Conservation (phyloP, 768 basidiomycete species). For the Exsudoporus frostii region DNA sequence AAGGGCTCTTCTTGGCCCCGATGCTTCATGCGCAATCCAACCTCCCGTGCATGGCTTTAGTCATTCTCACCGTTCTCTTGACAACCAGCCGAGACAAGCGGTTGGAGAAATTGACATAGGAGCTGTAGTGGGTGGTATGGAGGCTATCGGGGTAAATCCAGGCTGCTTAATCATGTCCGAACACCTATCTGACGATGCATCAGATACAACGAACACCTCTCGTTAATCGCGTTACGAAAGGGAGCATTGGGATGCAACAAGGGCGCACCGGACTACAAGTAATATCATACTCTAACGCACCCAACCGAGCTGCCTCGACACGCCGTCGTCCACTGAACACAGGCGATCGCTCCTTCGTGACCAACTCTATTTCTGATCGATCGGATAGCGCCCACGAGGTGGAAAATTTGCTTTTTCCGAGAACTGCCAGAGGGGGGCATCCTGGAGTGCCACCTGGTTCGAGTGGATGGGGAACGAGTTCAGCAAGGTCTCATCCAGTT, state of each 20-base stretch:
- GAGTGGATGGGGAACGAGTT: conserved; percentile 37
- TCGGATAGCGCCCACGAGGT: conserved; percentile 72
- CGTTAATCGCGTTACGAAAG: conserved; percentile 43
- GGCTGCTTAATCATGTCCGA: not conserved
- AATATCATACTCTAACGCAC: conserved; percentile 19
- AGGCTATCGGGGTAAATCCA: conserved; percentile 51
- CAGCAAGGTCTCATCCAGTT: conserved; percentile 21
- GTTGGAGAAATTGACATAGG: conserved; percentile 42
- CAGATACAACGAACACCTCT: conserved; percentile 74
- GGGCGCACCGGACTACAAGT: conserved; percentile 31
- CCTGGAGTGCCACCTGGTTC: conserved; percentile 21
- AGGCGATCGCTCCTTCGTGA: conserved; percentile 42
- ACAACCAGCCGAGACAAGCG: conserved; percentile 17
- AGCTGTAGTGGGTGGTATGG: conserved; percentile 62
- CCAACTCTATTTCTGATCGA: conserved; percentile 49
- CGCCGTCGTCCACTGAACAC: conserved; percentile 44
- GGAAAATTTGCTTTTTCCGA: conserved; percentile 55
- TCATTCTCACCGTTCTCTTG: conserved; percentile 16
- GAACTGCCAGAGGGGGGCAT: conserved; percentile 17
- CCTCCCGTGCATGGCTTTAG: conserved; percentile 18
- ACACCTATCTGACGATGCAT: conserved; percentile 3
- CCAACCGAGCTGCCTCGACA: conserved; percentile 21
- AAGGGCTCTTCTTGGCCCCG: conserved; percentile 64
- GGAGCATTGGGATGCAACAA: conserved; percentile 32
- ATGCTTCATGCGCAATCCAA: conserved; percentile 13